Base-by-base conservation (phyloP, 1,284 basidiomycete genomes). In the Sporisorium reilianum region DNA sequence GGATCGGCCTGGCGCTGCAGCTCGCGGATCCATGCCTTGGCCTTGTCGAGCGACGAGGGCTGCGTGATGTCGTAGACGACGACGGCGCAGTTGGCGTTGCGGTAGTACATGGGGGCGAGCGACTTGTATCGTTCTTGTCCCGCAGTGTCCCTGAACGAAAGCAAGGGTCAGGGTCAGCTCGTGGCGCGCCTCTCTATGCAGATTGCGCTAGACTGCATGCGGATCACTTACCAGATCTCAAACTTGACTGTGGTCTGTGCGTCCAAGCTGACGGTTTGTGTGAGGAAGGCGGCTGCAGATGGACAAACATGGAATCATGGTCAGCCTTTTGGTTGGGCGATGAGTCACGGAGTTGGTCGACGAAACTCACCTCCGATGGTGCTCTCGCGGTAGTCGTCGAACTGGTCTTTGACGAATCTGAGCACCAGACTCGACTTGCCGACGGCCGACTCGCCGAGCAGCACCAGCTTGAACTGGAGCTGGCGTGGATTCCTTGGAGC, bases 1-100 rank as follows among this genome's bases (percentile, higher is more conserved):
- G 95, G 94, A 85, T 98, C 96, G 45, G 95, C 95, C 87, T 98
- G 95, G 64, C 95, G 92, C 85, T 97, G 94, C 11, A 98, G 90
- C 86, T 97, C 95, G 66, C 93, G 90, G 79, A 98, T 96, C 95
- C 95, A 98, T 77, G 92, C 91, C 81, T 93, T 93, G 48, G 95
- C 95, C 86, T 97, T 97, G 87, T 97, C 95, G 64, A 98, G 90
- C 9, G 95, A 89, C 7, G 80, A 80, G 53, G 78, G 71, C 48
- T 84, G 80, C 10, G 81, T 82, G 34, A 84, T 81, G 54, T 84
- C 82, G 57, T 84, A 84, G 7, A 84, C 82, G 0, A 84, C 82
- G 12, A 84, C 77, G 9, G 82, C 82, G 48, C 81, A 83, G 71
- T 84, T 82, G 54, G 82, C 82, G 40, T 84, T 84, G 49, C 82